Percentiles rank a stretch among this genome's conserved stretches.
Evolutionary conservation across 805 yeast species (phyloP).

Genomic region (Saturnispora kantuleensis): DNA sequence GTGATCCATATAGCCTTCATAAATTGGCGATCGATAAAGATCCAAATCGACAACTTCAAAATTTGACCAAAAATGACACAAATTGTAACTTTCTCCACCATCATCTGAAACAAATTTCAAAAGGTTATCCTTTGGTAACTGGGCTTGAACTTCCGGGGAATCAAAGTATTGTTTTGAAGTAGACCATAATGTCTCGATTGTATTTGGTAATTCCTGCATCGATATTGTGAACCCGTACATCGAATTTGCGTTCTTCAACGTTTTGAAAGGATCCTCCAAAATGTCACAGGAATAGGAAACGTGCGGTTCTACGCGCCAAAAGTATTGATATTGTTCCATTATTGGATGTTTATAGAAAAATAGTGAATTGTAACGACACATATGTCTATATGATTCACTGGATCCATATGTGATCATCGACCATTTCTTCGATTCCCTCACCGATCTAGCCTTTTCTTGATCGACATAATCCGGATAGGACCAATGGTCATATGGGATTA

Average conservation of each 20-base stretch:
- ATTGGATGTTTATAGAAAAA: conserved; percentile 49
- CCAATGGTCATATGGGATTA: conserved; percentile 43
- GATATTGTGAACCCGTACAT: conserved; percentile 45
- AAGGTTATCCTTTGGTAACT: conserved; percentile 29
- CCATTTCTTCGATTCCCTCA: conserved; percentile 27
- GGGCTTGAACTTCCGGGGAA: conserved; percentile 15
- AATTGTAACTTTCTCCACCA: conserved; percentile 50
- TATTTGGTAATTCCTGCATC: conserved; percentile 39
- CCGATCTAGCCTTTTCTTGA: conserved; percentile 29
- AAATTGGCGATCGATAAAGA: conserved; percentile 48
- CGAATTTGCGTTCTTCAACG: conserved; percentile 40
- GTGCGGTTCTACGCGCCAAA: conserved; percentile 55
- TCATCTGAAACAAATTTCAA: conserved; percentile 57
- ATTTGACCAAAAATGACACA: conserved; percentile 80
- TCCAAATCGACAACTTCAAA: conserved; percentile 66
- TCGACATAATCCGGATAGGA: conserved; percentile 40
- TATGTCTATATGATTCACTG: conserved; percentile 61
- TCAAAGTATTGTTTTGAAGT: conserved; percentile 34
- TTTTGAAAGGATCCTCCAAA: conserved; percentile 45
- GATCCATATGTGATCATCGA: conserved; percentile 46
- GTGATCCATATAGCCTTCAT: conserved; percentile 49
- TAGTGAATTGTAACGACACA: conserved; percentile 44
- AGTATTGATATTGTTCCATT: conserved; percentile 43
- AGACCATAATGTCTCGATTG: conserved; percentile 44
- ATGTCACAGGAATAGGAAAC: conserved; percentile 43